Evolutionary conservation across 2,329 filamentous ascomycete species (phyloP).

Genomic region (Alternaria viburni): DNA sequence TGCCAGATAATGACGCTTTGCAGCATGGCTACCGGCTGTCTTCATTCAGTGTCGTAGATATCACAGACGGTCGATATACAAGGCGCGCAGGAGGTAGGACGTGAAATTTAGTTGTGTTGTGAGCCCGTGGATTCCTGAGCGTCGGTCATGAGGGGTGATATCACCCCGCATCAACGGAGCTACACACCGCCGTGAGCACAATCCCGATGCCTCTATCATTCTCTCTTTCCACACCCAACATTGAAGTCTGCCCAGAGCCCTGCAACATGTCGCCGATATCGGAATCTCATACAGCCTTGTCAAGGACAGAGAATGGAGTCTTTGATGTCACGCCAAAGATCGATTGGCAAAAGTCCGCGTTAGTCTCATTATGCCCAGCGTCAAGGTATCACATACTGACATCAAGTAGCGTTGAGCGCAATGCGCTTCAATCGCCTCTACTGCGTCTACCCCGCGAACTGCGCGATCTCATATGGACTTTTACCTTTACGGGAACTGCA

Average conservation of each 20-base stretch:
- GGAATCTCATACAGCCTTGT: background rate
- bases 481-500: background rate
- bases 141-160: background rate
- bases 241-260: background rate
- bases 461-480: slow-evolving; percentile 1
- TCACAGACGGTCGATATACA: background rate
- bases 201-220: background rate
- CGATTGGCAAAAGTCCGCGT: background rate
- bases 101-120: background rate
- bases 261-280: background rate
- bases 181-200: background rate
- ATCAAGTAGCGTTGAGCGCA: background rate
- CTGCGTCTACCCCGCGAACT: slow-evolving; percentile 2
- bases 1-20: background rate
- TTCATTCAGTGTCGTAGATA: background rate
- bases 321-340: background rate
- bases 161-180: background rate
- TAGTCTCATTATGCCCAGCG: background rate
- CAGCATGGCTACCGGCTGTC: background rate
- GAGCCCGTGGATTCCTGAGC: background rate
- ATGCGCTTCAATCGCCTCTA: background rate
- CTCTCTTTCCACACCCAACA: background rate
- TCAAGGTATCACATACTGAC: background rate
- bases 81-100: background rate
- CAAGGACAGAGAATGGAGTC: background rate